Evolutionary conservation across 345 rosid species (phyloP), one percentile per base, ranked within the genome.

Genomic region (Erodium maritimum): DNA sequence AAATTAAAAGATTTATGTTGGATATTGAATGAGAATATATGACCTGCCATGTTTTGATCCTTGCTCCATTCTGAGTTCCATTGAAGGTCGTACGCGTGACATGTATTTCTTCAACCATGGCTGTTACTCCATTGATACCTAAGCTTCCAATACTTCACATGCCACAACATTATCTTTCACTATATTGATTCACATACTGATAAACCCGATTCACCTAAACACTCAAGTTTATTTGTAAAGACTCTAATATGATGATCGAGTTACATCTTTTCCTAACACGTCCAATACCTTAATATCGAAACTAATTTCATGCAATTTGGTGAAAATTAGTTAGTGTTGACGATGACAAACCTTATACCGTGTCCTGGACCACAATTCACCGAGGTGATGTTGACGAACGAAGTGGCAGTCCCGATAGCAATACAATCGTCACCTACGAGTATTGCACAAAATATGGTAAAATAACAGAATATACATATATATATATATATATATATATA

Each of bases 41-140:
- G 33, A 77, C 79, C 84, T 77, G 82, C 84, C 79, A 77, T 54
- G 82, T 79, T 65, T 79, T 79, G 56, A 79, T 79, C 67, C 79
- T 75, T 55, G 69, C 76, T 3, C 83, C 88, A 56, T 82, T 82
- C 6, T 18, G 19, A 21, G 88, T 73, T 37, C 56, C 58, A 21
- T 23, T 55, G 54, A 82, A 71, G 11, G 19, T 23, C 33, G 54
- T 73, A 56, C 67, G 56, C 50, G 17, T 42, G 1, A 82, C 81
- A 5, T 46, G 48, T 17, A 82, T 64, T 37, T 56, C 37, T 62
- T 75, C 85, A 0, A 75, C 81, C 4, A 56, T 73, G 29, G 64
- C 75, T 1, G 25, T 20, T 18, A 55, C 11, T 9, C 77, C 79
- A 48, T 73, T 0, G 55, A 37, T 58, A 6, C 88, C 82, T 54